Evolutionary conservation across 768 basidiomycete species (phyloP), one percentile per base, ranked within the genome.

Genomic region (Hortiboletus flavorubellus): DNA sequence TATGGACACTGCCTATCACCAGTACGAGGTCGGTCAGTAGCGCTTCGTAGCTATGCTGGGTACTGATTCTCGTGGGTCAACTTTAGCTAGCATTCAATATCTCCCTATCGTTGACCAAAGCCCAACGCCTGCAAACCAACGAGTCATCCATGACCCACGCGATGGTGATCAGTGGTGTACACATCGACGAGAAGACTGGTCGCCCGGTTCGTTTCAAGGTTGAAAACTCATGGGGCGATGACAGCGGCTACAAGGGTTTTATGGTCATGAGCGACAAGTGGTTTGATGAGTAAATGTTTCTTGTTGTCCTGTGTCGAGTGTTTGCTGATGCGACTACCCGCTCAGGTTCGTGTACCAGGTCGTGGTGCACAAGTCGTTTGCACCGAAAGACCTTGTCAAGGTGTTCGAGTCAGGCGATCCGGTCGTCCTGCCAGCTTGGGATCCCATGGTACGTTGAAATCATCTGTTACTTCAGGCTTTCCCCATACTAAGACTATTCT

Each of bases 81-180:
- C 21, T 33, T 10, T 60, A 93, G 84, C 83, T 80, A 64, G 89
- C 94, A 0, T 96, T 96, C 67, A 83, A 91, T 66, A 89, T 93
- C 65, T 80, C 75, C 26, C 75, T 96, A 35, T 83, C 83, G 8
- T 78, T 97, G 64, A 85, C 82, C 63, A 98, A 98, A 71, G 90
- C 91, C 0, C 80, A 95, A 64, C 82, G 95, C 12, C 77, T 98
- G 37, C 82, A 85, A 64, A 85, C 86, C 18, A 83, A 84, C 50
- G 94, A 98, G 64, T 91, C 89, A 0, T 70, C 87, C 33, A 96
- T 97, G 94, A 98, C 94, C 1, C 95, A 98, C 68, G 93, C 93
- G 3, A 71, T 71, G 59, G 92, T 96, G 41, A 95, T 98, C 68
- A 86, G 89, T 16, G 95, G 83, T 16, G 95, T 95, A 16, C 95